A percentile compares a stretch with the other conserved stretches of the same genome.
Conservation (phyloP, 208 protist species). For the Leishmania braziliensis region DNA sequence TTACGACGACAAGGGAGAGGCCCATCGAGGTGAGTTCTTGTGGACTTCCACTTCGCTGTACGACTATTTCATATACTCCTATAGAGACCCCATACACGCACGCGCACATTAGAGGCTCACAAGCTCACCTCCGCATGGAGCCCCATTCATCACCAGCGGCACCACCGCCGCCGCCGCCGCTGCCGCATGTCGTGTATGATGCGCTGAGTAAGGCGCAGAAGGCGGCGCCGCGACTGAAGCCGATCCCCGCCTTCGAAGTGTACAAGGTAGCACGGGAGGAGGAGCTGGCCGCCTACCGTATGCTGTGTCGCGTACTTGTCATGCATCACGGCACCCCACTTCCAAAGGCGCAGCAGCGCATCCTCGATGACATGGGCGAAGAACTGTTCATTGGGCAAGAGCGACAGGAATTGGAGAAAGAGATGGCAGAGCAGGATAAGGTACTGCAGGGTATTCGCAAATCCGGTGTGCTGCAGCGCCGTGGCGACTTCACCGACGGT, state of each 20-base stretch:
- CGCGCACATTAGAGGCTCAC: not conserved
- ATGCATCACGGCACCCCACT: conserved; percentile 67
- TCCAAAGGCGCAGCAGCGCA: conserved; percentile 52
- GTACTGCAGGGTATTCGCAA: conserved; percentile 51
- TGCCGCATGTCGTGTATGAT: conserved; percentile 50
- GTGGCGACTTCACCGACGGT: conserved; percentile 82
- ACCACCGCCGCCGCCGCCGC: not conserved
- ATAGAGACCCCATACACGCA: conserved; percentile 1
- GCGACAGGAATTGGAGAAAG: conserved; percentile 49
- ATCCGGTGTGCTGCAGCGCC: conserved; percentile 57
- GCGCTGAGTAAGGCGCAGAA: conserved; percentile 50
- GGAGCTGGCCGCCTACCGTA: conserved; percentile 77
- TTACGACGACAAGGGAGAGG: not conserved
- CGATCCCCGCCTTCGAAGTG: conserved; percentile 67
- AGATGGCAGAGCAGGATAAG: conserved; percentile 51
- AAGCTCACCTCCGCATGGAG: conserved; percentile 7
- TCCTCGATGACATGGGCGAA: conserved; percentile 81
- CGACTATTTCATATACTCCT: not conserved
- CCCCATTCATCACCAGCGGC: not conserved
- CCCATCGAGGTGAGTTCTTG: no score
- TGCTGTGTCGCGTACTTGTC: conserved; percentile 69
- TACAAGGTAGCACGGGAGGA: conserved; percentile 85
- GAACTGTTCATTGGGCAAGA: conserved; percentile 31
- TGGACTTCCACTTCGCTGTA: not conserved
- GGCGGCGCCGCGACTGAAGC: conserved; percentile 29